A percentile compares a stretch with the other conserved stretches of the same genome.
phyloP scores from a whole-genome alignment of 2,329 filamentous ascomycete species.

The Beauveria bassiana region DNA sequence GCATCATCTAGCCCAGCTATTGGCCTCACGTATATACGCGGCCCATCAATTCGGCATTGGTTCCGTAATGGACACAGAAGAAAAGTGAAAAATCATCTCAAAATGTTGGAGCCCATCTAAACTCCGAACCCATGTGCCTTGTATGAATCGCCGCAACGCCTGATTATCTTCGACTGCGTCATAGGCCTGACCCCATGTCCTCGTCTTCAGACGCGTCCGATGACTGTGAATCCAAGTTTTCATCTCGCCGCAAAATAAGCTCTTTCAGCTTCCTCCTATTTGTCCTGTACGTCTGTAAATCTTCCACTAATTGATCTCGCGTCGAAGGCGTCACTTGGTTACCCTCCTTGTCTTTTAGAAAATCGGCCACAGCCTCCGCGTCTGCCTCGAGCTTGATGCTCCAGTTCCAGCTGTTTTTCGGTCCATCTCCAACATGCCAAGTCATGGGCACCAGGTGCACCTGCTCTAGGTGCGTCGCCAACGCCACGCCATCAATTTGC shows the following conservation, averaged over 20 bases:
- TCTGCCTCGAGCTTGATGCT: slow-evolving; percentile 15
- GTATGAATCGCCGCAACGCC: not conserved
- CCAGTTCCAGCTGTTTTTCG: slow-evolving; percentile 30
- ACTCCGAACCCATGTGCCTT: not conserved
- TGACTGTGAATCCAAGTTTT: slow-evolving; percentile 28
- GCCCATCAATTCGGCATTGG: too few species aligned
- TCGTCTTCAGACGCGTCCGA: not conserved
- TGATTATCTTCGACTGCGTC: not conserved
- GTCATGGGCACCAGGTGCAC: slow-evolving; percentile 44
- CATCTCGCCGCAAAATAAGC: slow-evolving; percentile 35
- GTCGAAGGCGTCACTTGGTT: slow-evolving; percentile 53
- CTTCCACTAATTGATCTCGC: slow-evolving; percentile 42
- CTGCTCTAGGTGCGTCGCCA: slow-evolving; percentile 44
- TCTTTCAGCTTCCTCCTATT: slow-evolving; percentile 37
- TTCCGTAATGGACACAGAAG: not conserved
- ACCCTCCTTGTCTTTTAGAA: slow-evolving; percentile 44
- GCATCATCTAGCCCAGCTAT: too few species aligned
- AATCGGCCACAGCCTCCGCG: slow-evolving; percentile 31
- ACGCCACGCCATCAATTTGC: slow-evolving; percentile 30
- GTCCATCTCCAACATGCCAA: slow-evolving; percentile 56
- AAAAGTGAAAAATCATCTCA: not conserved
- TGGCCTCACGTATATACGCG: too few species aligned
- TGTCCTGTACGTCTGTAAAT: slow-evolving; percentile 34
- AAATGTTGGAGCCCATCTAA: not conserved
- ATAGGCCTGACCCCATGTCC: not conserved